Conservation (phyloP, 1,139 yeast genomes). For the Blastobotrys proliferans region DNA sequence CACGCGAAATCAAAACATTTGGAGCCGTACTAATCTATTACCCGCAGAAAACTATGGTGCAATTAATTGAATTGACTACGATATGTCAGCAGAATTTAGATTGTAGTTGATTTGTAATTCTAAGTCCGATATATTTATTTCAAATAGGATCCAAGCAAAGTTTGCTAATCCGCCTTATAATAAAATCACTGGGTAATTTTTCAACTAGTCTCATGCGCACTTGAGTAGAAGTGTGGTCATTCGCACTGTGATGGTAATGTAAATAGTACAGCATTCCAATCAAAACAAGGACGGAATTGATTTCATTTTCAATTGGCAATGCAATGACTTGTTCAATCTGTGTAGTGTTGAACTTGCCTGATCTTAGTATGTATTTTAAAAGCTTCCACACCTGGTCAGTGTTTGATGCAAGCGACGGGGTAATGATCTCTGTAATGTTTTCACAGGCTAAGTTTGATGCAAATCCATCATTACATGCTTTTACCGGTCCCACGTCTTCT, state of each 20-base stretch:
- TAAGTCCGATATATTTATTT: background rate
- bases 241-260: slow-evolving; percentile 1
- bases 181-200: background rate
- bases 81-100: background rate
- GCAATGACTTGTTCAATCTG: slow-evolving; percentile 1
- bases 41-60: too few species aligned
- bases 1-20: too few species aligned
- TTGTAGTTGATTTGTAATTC: background rate
- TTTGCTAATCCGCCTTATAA: slow-evolving; percentile 1
- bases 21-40: too few species aligned
- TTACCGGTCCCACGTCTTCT: too few species aligned
- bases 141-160: slow-evolving; percentile 6
- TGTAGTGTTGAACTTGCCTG: background rate
- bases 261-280: slow-evolving; percentile 10
- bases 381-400: slow-evolving; percentile 7
- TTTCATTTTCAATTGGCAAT: background rate
- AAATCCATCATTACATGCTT: slow-evolving; percentile 5
- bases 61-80: too few species aligned
- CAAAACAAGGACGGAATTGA: slow-evolving; percentile 1
- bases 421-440: background rate
- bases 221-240: background rate
- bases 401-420: background rate
- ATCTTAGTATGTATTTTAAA: slow-evolving; percentile 1
- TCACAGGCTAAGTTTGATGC: background rate
- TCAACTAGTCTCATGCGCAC: slow-evolving; percentile 11